Conservation (phyloP, 352 stramenopile species). For the Halophytophthora batemanensis region DNA sequence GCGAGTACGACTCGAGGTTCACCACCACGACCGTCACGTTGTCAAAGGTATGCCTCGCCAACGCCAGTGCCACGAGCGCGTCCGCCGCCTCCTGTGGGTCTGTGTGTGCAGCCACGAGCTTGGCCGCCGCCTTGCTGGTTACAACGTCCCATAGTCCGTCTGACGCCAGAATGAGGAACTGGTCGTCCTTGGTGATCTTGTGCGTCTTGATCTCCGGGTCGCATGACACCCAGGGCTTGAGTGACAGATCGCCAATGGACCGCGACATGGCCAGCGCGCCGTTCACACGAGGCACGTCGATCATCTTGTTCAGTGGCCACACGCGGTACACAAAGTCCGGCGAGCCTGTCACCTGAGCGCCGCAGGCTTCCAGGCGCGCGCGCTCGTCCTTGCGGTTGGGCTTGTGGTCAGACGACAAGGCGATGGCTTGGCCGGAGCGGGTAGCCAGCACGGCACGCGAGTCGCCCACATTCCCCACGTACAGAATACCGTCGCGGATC, state of each 20-base stretch:
- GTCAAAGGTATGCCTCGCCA: conserved; percentile 57
- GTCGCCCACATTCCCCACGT: conserved; percentile 82
- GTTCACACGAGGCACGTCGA: conserved; percentile 83
- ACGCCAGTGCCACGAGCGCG: conserved; percentile 54
- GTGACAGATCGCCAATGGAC: conserved; percentile 77
- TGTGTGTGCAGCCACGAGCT: conserved; percentile 44
- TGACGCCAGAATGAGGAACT: conserved; percentile 77
- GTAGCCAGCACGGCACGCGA: conserved; percentile 73
- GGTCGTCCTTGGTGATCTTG: conserved; percentile 47
- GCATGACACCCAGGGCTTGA: conserved; percentile 75
- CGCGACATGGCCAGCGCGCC: conserved; percentile 76
- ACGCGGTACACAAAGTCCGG: conserved; percentile 63
- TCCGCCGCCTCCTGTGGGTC: conserved; percentile 59
- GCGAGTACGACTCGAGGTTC: conserved; percentile 55
- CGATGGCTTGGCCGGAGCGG: conserved; percentile 46
- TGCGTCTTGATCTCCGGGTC: conserved; percentile 77
- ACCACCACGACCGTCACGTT: conserved; percentile 81
- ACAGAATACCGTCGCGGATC: conserved; percentile 60
- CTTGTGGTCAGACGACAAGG: conserved; percentile 80
- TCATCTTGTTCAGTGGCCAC: conserved; percentile 71
- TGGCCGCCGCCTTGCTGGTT: conserved; percentile 57
- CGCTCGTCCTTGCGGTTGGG: conserved; percentile 74
- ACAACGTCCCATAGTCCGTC: conserved; percentile 86
- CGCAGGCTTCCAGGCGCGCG: conserved; percentile 64
- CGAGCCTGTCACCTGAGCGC: conserved; percentile 60